These are phyloP conservation scores for Chrysanthemum makinoi DNA, from an alignment of 129 eudicot species.

Conservation along the genomic window DNA sequence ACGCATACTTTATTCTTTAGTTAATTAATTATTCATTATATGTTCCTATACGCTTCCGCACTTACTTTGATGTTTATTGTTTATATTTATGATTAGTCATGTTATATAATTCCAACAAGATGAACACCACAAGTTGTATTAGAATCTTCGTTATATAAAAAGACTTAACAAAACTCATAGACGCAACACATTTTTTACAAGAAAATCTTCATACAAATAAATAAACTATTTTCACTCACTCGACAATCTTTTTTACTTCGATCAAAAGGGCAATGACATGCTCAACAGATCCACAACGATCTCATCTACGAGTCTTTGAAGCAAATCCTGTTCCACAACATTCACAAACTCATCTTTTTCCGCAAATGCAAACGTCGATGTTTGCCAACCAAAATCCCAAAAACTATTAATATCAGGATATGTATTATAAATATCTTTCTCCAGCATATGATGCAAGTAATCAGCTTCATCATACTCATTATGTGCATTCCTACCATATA, in stretches of 20 bases:
- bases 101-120: no score
- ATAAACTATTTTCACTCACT: conserved; percentile 17
- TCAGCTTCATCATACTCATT: conserved; percentile 53
- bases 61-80: no score
- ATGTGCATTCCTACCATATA: conserved; percentile 39
- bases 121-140: not conserved
- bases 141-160: not conserved
- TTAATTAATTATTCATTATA: no score
- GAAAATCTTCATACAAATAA: conserved; percentile 24
- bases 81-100: no score
- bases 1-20: no score
- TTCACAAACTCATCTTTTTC: conserved; percentile 60
- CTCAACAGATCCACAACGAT: conserved; percentile 43
- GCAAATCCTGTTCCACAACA: conserved; percentile 58
- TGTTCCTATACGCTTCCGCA: no score
- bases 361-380: conserved; percentile 36
- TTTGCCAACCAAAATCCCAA: conserved; percentile 89
- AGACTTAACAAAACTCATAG: not conserved
- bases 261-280: conserved; percentile 27
- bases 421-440: conserved; percentile 48
- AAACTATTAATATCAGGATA: conserved; percentile 50
- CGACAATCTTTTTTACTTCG: not conserved
- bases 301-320: conserved; percentile 65
- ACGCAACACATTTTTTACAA: conserved; percentile 3
- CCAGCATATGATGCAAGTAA: conserved; percentile 61